These are phyloP conservation scores for Calonectria leucothoes DNA, from an alignment of 2,329 filamentous ascomycete genomes.

Conservation along the genomic window DNA sequence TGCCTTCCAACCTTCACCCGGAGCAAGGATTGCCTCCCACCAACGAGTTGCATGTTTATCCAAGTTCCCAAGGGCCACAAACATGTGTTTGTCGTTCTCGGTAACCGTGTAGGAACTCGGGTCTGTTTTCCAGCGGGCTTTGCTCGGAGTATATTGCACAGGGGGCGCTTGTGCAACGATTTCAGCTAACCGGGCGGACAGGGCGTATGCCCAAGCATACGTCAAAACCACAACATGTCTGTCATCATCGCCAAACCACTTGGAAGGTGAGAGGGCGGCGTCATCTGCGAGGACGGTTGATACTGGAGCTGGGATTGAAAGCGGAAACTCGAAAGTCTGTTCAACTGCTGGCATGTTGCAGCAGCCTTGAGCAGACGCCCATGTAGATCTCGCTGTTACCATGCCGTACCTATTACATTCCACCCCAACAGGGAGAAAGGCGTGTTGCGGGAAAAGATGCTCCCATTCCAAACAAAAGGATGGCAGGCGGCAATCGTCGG, in stretches of 20 bases:
- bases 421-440: background rate
- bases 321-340: background rate
- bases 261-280: background rate
- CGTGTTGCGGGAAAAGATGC: background rate
- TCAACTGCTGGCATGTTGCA: background rate
- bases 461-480: background rate
- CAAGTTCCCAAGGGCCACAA: conserved; percentile 5
- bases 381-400: background rate
- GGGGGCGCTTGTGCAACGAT: conserved; percentile 13
- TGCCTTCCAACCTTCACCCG: conserved; percentile 23
- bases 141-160: conserved; percentile 15
- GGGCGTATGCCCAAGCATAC: conserved; percentile 23
- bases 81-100: background rate
- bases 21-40: conserved; percentile 24
- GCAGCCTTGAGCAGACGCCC: background rate
- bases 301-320: background rate
- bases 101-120: background rate
- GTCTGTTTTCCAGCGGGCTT: background rate
- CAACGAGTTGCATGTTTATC: conserved; percentile 12
- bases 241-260: conserved; percentile 17
- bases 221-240: conserved; percentile 15
- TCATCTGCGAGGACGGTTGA: background rate
- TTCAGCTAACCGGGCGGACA: conserved; percentile 20
- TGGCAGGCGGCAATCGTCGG: background rate
- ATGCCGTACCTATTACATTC: background rate